Evolutionary conservation across 257 asterid genomes (phyloP), one percentile per base, ranked within the genome.

Genomic region (Solanum rostratum): DNA sequence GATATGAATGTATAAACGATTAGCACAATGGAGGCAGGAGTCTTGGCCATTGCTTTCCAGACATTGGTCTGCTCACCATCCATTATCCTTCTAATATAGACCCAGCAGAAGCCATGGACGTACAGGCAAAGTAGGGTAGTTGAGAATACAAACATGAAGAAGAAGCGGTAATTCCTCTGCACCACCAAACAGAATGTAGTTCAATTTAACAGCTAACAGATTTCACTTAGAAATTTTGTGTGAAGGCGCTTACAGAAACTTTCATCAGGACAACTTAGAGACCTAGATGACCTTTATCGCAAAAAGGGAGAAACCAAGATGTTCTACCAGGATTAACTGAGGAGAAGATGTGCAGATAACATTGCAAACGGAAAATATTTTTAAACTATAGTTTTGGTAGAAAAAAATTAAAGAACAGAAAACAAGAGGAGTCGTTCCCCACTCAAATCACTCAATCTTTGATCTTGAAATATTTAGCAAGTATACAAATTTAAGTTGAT

Each of bases 111-210:
- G 30, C 96, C 93, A 83, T 95, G 94, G 86, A 95, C 95, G 27
- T 91, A 97, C 84, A 95, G 88, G 94, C 99, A 97, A 73, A 97
- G 99, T 80, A 95, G 91, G 57, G 97, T 93, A 60, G 97, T 94
- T 68, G 99, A 95, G 80, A 94, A 91, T 69, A 97, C 97, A 41
- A 97, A 97, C 86, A 87, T 91, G 85, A 97, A 97, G 98, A 97
- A 97, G 88, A 87, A 97, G 39, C 98, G 97, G 89, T 97, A 97
- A 91, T 97, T 97, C 62, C 99, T 91, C 98, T 97, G 98, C 94
- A 93, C 49, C 55, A 89, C 79, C 39, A 82, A 83, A 86, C 54
- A 80, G 50, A 50, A 84, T 54, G 46, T 22, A 73, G 84, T 86
- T 74, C 43, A 85, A 79, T 57, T 24, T 45, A 11, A 59, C 9